Percentiles rank a stretch among this genome's conserved stretches.
Conservation (phyloP, 2,329 filamentous ascomycete species). For the Xylaria sp. region DNA sequence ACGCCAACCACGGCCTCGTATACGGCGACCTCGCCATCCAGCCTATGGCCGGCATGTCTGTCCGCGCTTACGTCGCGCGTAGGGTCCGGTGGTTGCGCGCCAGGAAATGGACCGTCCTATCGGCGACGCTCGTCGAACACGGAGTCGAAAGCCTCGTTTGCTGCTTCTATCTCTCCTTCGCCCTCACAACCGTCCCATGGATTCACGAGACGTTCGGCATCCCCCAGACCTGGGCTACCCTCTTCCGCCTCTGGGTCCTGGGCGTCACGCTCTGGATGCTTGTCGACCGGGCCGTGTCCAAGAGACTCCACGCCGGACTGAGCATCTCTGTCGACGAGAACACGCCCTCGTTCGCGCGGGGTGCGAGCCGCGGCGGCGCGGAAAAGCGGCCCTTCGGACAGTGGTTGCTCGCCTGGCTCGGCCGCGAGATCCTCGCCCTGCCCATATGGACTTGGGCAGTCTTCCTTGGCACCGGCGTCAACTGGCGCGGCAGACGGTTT, state of each 20-base stretch:
- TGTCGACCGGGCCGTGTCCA: conserved; percentile 78
- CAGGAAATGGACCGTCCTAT: conserved; percentile 90
- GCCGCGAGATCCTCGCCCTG: conserved; percentile 81
- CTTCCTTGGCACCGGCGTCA: conserved; percentile 84
- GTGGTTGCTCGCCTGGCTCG: conserved; percentile 87
- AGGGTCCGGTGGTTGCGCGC: conserved; percentile 91
- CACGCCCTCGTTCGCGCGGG: conserved; percentile 78
- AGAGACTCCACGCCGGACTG: conserved; percentile 75
- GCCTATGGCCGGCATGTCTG: conserved; percentile 83
- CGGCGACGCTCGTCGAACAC: conserved; percentile 91
- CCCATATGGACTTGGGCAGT: conserved; percentile 94
- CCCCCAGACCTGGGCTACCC: conserved; percentile 73
- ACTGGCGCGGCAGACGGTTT: conserved; percentile 87
- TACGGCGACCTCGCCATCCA: conserved; percentile 90
- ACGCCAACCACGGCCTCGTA: conserved; percentile 83
- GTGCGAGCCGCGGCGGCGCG: conserved; percentile 53
- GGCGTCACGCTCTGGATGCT: conserved; percentile 77
- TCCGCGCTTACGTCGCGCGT: conserved; percentile 80
- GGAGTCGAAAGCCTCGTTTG: conserved; percentile 90
- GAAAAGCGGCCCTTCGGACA: conserved; percentile 68
- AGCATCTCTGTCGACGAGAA: conserved; percentile 76
- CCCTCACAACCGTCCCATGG: conserved; percentile 76
- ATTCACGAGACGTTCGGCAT: conserved; percentile 64
- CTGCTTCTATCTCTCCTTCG: conserved; percentile 82
- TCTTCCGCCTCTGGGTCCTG: conserved; percentile 71